Evolutionary conservation across 2,329 filamentous ascomycete genomes (phyloP), one percentile per base, ranked within the genome.

Genomic region (Penicillium corylophilum): DNA sequence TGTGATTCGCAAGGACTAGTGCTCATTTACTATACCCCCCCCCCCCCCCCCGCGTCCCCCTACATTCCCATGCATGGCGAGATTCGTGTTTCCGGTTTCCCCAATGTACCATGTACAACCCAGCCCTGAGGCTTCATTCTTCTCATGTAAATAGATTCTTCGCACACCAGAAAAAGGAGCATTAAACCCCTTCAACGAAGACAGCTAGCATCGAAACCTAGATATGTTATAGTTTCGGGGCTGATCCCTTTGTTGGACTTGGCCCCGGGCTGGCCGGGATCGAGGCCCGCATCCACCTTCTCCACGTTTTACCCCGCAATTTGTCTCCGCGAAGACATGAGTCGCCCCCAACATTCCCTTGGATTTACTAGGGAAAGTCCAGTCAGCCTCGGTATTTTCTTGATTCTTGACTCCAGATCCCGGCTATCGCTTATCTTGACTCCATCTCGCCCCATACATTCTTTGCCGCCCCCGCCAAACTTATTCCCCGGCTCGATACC

Each of bases 351-450:
- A 20, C 31, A 36, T 39, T 40, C 39, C 39, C 42, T 46, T 57
- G 53, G 45, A 48, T 55, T 50, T 51, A 35, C 39, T 16, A 42
- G 48, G 40, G 50, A 48, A 31, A 41, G 33, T 45, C 40, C 46
- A 51, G 51, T 43, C 31, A 59, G 56, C 66, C 66, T 68, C 66
- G 66, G 66, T 54, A 63, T 56, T 58, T 55, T 60, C 60, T 59
- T 24, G 50, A 48, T 54, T 51, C 53, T 29, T 51, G 53, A 45
- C 36, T 51, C 44, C 46, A 8, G 15, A n/a, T 52, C 38, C 51
- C 54, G 54, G 55, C 51, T 57, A 55, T 53, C 46, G 40, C 48
- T 49, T 51, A 50, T 48, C 28, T 44, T 23, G 47, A 48, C 47
- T 41, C 22, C 23, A 40, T 23, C 26, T 38, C 22, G 29, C 8